Base-by-base conservation (phyloP, 352 stramenopile genomes). In the Elongisporangium prolatum region DNA sequence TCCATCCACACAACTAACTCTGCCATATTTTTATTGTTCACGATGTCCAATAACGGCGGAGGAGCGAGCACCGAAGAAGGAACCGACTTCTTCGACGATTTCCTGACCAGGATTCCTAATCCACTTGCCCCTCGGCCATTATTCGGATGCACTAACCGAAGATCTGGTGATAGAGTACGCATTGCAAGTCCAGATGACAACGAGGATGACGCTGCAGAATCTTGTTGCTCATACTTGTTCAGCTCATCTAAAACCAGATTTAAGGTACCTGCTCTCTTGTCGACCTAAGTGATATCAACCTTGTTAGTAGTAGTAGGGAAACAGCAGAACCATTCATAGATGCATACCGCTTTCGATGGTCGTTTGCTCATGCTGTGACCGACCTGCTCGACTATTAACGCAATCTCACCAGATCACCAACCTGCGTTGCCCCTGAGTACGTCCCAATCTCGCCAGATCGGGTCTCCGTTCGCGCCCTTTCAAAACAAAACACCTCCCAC, bases 171-270 rank as follows among this genome's bases (percentile, higher is more conserved):
- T 63, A 21, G 28, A 20, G 16, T 34, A n/a, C 8, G 14, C 28
- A 38, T 22, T 22, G 44, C 37, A 18, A 16, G 6, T 11, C 24
- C 24, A 17, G 47, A 61, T 25, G 66, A 64, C 34, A 44, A 44
- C 21, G 66, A 59, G 14, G 61, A 67, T 21, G 57, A 59, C 21
- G 40, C 60, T 2, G 40, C 3, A 17, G 34, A 59, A 50, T 65
- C 64, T 20, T 83, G 67, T 60, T 56, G 69, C 17, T 85, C 76
- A 50, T 88, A 91, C 47, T 82, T 80, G 63, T 83, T 69, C 24
- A 92, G 68, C 24, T 79, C 78, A 47, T 68, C 70, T n/a, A 80
- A 68, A 21, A 89, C 67, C 21, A 87, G 80, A 37, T 72, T 78
- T 5, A 90, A 59, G 51, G 80, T 86, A n/a, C 72, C 72, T 21